Conservation (phyloP, 1,284 basidiomycete genomes). For the Fomitopsis palustris region DNA sequence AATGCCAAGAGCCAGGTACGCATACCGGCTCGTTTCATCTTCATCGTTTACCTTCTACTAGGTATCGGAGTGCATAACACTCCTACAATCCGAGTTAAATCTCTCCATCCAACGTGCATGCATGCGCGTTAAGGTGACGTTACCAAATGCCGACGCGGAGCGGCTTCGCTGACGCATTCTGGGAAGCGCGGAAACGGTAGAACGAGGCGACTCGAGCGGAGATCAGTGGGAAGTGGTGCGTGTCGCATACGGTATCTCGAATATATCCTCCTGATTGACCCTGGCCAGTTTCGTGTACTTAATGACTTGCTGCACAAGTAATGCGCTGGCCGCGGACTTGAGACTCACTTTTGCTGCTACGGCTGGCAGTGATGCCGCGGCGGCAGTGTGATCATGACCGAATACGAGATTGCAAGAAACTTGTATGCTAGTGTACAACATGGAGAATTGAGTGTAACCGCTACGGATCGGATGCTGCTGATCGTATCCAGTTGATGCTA, state of each 20-base stretch:
- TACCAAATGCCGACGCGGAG: conserved; percentile 76
- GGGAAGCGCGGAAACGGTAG: conserved; percentile 78
- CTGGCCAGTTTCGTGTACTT: conserved; percentile 85
- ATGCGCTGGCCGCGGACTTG: conserved; percentile 82
- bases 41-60: conserved; percentile 42
- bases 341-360: conserved; percentile 75
- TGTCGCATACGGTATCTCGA: conserved; percentile 3
- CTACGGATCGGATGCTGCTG: no score
- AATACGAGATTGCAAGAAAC: not conserved
- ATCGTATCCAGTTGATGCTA: not conserved
- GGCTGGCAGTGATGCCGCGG: not conserved
- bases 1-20: conserved; percentile 87
- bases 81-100: conserved; percentile 75
- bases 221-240: conserved; percentile 89
- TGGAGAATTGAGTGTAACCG: not conserved
- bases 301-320: conserved; percentile 90
- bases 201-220: conserved; percentile 73
- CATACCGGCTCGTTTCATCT: not conserved
- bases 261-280: conserved; percentile 80
- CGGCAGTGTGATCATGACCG: not conserved
- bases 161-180: conserved; percentile 70
- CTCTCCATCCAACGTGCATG: conserved; percentile 90
- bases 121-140: conserved; percentile 87
- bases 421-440: not conserved
- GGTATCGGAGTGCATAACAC: conserved; percentile 91